A percentile compares a stretch with the other conserved stretches of the same genome.
These are phyloP conservation scores for Allium fistulosum DNA, from an alignment of 106 monocot species.

Conservation along the genomic window DNA sequence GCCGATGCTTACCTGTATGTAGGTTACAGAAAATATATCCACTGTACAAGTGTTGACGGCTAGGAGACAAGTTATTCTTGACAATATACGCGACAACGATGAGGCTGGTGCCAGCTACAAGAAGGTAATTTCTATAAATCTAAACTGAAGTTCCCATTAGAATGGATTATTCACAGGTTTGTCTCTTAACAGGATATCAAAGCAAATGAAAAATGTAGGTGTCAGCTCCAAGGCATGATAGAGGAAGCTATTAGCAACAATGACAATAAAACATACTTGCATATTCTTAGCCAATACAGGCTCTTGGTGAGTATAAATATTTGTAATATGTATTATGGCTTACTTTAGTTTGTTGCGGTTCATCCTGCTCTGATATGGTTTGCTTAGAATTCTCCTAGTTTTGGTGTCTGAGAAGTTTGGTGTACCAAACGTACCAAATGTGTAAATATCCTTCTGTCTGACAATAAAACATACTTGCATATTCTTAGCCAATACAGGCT, in stretches of 20 bases:
- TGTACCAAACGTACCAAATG: too few relatives aligned
- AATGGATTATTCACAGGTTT: too few relatives aligned
- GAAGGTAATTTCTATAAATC: constrained; percentile 42
- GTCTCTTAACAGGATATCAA: constrained; percentile 66
- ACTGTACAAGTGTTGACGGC: constrained; percentile 52
- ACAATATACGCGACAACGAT: constrained; percentile 96
- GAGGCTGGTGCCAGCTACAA: constrained; percentile 81
- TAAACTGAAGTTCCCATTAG: too few relatives aligned
- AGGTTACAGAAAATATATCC: constrained; percentile 43
- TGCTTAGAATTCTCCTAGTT: too few relatives aligned
- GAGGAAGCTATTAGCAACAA: constrained; percentile 88
- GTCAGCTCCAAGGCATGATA: constrained; percentile 87
- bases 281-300: constrained; percentile 95
- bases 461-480: constrained; percentile 77
- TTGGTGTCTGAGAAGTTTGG: too few relatives aligned
- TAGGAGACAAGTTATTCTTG: constrained; percentile 93
- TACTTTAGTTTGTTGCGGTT: too few relatives aligned
- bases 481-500: constrained; percentile 95
- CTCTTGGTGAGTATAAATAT: constrained; percentile 61
- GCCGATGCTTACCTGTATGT: background rate
- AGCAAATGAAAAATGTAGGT: constrained; percentile 60
- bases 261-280: constrained; percentile 79
- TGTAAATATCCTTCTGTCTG: background rate
- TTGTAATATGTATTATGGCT: too few relatives aligned
- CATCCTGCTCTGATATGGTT: too few relatives aligned